Percentiles rank a stretch among this genome's conserved stretches.
phyloP scores from a whole-genome alignment of 106 monocot genomes.

The Hemerocallis citrina region DNA sequence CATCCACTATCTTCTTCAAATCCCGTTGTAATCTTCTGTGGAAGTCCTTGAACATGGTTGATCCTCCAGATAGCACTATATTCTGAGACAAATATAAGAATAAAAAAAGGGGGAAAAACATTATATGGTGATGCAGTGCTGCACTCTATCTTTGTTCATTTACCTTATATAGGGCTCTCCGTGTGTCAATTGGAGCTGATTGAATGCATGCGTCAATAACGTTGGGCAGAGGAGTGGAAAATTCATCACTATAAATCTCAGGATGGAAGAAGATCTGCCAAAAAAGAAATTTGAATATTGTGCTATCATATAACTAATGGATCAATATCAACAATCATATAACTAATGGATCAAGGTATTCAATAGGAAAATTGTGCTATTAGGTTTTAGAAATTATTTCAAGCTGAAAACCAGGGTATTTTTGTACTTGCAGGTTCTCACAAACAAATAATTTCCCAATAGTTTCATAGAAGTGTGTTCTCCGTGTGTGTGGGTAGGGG shows the following conservation, averaged over 20 bases:
- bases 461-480: too few relatives aligned
- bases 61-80: slow-evolving; percentile 86
- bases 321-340: too few relatives aligned
- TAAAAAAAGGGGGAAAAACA: background rate
- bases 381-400: too few relatives aligned
- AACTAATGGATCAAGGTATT: too few relatives aligned
- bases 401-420: too few relatives aligned
- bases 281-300: slow-evolving; percentile 4
- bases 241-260: slow-evolving; percentile 74
- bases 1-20: slow-evolving; percentile 88
- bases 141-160: background rate
- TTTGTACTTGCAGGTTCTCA: too few relatives aligned
- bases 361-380: too few relatives aligned
- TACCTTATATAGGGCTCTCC: slow-evolving; percentile 91
- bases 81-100: slow-evolving; percentile 39
- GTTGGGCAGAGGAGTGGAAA: slow-evolving; percentile 61
- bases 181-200: slow-evolving; percentile 89
- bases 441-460: too few relatives aligned
- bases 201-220: slow-evolving; percentile 91
- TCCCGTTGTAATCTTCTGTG: slow-evolving; percentile 86
- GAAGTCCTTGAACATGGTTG: slow-evolving; percentile 97
- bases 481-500: too few relatives aligned
- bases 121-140: too few relatives aligned
- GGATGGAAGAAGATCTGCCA: slow-evolving; percentile 93
- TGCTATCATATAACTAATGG: too few relatives aligned